A percentile compares a stretch with the other conserved stretches of the same genome.
Conservation (phyloP, 1,284 basidiomycete species). For the Pyrrhoderma lamaoense region DNA sequence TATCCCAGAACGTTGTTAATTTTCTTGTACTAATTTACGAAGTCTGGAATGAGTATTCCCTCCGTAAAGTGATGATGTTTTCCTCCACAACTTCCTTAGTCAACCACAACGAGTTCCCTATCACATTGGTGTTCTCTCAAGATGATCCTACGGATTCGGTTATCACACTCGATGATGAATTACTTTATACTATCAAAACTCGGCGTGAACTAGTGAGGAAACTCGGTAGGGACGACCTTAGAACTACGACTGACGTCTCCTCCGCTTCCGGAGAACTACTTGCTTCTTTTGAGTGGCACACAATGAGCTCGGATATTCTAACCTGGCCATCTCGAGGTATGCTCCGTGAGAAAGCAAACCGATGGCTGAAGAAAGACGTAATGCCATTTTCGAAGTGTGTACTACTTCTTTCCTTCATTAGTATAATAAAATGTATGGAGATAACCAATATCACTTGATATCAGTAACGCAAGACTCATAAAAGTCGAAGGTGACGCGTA, state of each 20-base stretch:
- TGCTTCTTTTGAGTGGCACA: conserved; percentile 1
- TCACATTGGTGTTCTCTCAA: conserved; percentile 4
- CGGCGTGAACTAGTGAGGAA: conserved; percentile 1
- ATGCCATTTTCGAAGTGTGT: conserved; percentile 9
- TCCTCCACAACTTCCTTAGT: not conserved
- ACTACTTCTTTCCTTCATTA: too few relatives aligned
- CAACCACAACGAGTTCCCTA: not conserved
- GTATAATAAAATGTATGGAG: not conserved
- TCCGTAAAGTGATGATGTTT: too few relatives aligned
- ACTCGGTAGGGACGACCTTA: not conserved
- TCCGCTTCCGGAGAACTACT: not conserved
- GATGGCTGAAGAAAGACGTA: conserved; percentile 11
- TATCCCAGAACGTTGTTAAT: too few relatives aligned
- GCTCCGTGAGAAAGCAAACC: not conserved
- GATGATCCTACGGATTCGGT: conserved; percentile 7
- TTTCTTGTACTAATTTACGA: not conserved
- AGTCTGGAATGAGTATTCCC: too few relatives aligned
- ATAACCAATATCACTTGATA: not conserved
- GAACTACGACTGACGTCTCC: conserved; percentile 3
- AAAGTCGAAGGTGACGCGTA: conserved; percentile 2
- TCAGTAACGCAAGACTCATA: conserved; percentile 7
- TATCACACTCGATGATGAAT: conserved; percentile 1
- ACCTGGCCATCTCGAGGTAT: conserved; percentile 4
- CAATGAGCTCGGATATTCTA: not conserved
- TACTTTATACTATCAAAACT: conserved; percentile 7